phyloP scores from a whole-genome alignment of 768 basidiomycete species.

The Hemileccinum rubropunctum region DNA sequence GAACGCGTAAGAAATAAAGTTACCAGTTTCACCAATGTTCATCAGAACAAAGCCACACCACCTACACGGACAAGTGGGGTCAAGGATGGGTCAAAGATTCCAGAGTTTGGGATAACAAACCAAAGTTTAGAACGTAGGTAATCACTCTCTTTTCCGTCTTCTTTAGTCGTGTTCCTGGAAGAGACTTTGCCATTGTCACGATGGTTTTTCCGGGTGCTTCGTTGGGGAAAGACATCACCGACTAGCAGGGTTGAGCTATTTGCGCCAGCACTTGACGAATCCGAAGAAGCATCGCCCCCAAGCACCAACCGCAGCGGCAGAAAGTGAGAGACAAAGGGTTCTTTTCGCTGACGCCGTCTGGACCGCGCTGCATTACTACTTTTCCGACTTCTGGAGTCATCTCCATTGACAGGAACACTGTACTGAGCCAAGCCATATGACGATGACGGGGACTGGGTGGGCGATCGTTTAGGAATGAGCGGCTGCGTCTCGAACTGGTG shows the following conservation, averaged over 20 bases:
- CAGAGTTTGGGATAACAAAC: slow-evolving; percentile 37
- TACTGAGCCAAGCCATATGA: slow-evolving; percentile 19
- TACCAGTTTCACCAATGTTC: slow-evolving; percentile 87
- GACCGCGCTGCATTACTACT: slow-evolving; percentile 21
- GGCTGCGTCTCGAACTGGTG: slow-evolving; percentile 26
- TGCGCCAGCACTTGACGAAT: background rate
- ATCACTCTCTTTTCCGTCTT: slow-evolving; percentile 57
- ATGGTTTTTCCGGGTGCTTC: slow-evolving; percentile 2
- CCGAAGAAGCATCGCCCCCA: slow-evolving; percentile 8
- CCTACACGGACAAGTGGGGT: slow-evolving; percentile 42
- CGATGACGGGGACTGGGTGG: slow-evolving; percentile 14
- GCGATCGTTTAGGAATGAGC: slow-evolving; percentile 26
- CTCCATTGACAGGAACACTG: slow-evolving; percentile 5
- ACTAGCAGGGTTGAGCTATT: slow-evolving; percentile 31
- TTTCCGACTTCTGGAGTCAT: slow-evolving; percentile 28
- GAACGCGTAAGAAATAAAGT: slow-evolving; percentile 88
- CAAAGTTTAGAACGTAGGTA: slow-evolving; percentile 87
- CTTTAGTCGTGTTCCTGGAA: slow-evolving; percentile 21
- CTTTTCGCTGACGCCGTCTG: slow-evolving; percentile 25
- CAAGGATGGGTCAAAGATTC: background rate
- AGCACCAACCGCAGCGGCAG: slow-evolving; percentile 27
- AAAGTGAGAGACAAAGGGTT: slow-evolving; percentile 35
- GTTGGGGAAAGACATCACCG: slow-evolving; percentile 37
- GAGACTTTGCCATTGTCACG: slow-evolving; percentile 5
- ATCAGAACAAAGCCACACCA: slow-evolving; percentile 88